Base-by-base conservation (phyloP, 1,284 basidiomycete genomes). In the Lentinula novae-zelandiae region DNA sequence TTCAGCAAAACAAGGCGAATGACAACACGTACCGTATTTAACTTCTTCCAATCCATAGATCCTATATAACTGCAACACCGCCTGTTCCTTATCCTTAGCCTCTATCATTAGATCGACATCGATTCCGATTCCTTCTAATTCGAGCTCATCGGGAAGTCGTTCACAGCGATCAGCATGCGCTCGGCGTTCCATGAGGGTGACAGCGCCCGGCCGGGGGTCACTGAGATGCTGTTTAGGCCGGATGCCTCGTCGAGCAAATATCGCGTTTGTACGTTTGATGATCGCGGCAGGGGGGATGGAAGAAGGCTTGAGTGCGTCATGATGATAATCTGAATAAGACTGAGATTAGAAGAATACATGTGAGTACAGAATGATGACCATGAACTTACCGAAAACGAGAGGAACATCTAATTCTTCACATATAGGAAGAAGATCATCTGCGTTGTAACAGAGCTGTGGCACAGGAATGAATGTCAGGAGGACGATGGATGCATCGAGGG, bases 1-100 rank as follows among this genome's bases (percentile, higher is more conserved):
- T 38, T 9, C 54, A 20, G n/a, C 63, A 36, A 51, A 58, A 40
- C n/a, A 27, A 36, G 3, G 34, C 51, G 40, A 5, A 46, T 2
- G 33, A 42, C 42, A 33, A 53, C 4, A 66, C 72, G 42, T 61
- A 83, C 83, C 86, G 66, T 87, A 77, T 20, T 81, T 81, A 33
- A 93, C 89, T 10, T 84, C 81, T 56, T 85, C 76, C 6, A 96
- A 72, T 50, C 76, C 77, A 69, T 96, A 96, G 51, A 92, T 86
- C 63, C 93, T 76, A 69, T 92, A 88, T 44, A 96, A 71, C 65
- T 96, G 86, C 59, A 97, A 82, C 6, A 97, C 94, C 6, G 93
- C 94, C 71, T 96, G 95, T 73, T 96, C 95, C 75, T 95, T 94
- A 72, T 93, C 91, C 72, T 95, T 93, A 7, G 90, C 90, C 79